Evolutionary conservation across 2,329 filamentous ascomycete species (phyloP), one percentile per base, ranked within the genome.

Genomic region (Fusarium sp.): DNA sequence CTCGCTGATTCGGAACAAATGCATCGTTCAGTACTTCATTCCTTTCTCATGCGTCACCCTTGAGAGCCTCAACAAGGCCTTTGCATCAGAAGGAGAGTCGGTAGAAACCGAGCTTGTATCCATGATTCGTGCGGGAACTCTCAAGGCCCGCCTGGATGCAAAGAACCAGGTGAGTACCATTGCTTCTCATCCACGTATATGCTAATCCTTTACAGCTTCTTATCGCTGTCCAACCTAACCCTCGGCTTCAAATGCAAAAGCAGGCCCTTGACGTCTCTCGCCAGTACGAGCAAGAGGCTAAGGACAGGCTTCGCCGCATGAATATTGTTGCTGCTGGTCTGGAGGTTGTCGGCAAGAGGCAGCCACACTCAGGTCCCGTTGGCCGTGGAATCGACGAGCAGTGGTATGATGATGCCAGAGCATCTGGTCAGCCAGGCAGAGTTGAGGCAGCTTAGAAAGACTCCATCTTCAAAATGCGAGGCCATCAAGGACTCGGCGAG

Each of bases 31-130:
- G 77, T 98, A 98, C 81, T 92, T 97, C 74, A 86, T 93, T 25
- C 94, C 96, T 1, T 99, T 97, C 80, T 97, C 92, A 44, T 91
- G 91, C 71, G 94, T 98, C 66, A 94, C 92, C 1, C 84, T 98
- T 7, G 86, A 91, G 22, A 94, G 90, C 65, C 88, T 99, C 84
- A 89, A 92, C 11, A 84, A 87, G 38, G 91, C 93, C 4, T 98
- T 99, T 79, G 90, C 89, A 1, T 82, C 85, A 4, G 83, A 88
- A 1, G 87, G 87, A 6, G 82, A 85, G 66, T 85, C 87, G 6
- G 89, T 95, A 48, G 90, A 94, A 74, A 82, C 85, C 25, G 96
- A 99, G 80, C 84, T 98, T 32, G 87, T 92, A 29, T 78, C 80
- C 1, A 92, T 98, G 88, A 98, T 99, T 74, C 85, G 90, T 54